These are phyloP conservation scores for Pichia sp. DNA, from an alignment of 1,139 yeast genomes.

Conservation along the genomic window DNA sequence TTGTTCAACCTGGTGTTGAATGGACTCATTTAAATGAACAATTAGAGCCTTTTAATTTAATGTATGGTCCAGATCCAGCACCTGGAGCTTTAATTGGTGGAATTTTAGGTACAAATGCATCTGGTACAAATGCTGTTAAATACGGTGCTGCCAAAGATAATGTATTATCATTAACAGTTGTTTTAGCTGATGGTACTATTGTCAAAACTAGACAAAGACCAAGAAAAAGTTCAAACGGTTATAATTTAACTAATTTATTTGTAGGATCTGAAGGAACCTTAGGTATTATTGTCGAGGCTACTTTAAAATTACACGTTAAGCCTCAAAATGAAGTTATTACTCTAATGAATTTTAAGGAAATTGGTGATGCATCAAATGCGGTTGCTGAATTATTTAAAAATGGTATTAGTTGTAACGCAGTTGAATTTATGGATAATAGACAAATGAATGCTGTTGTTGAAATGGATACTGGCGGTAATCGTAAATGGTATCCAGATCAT, in stretches of 20 bases:
- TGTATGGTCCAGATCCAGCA: slow-evolving; percentile 73
- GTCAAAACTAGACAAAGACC: slow-evolving; percentile 59
- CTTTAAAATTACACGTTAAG: slow-evolving; percentile 50
- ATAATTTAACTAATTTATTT: slow-evolving; percentile 57
- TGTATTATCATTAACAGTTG: slow-evolving; percentile 45
- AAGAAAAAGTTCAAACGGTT: slow-evolving; percentile 62
- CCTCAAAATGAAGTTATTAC: slow-evolving; percentile 56
- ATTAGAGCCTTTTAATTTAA: slow-evolving; percentile 38
- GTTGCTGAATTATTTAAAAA: slow-evolving; percentile 46
- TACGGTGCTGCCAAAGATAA: slow-evolving; percentile 70
- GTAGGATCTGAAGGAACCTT: slow-evolving; percentile 69
- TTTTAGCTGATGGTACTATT: slow-evolving; percentile 62
- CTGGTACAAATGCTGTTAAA: slow-evolving; percentile 65
- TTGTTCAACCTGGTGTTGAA: slow-evolving; percentile 66
- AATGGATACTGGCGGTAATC: slow-evolving; percentile 39
- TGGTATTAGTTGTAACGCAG: slow-evolving; percentile 57
- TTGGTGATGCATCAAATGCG: slow-evolving; percentile 53
- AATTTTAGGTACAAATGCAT: slow-evolving; percentile 61
- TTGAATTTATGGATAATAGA: slow-evolving; percentile 59
- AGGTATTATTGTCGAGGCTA: slow-evolving; percentile 66
- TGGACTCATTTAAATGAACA: slow-evolving; percentile 60
- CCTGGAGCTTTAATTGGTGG: slow-evolving; percentile 72
- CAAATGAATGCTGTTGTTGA: slow-evolving; percentile 62
- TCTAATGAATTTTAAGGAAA: slow-evolving; percentile 48
- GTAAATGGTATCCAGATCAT: slow-evolving; percentile 71